Evolutionary conservation across 2,329 filamentous ascomycete species (phyloP).

Genomic region (Verticillium tricorpus): DNA sequence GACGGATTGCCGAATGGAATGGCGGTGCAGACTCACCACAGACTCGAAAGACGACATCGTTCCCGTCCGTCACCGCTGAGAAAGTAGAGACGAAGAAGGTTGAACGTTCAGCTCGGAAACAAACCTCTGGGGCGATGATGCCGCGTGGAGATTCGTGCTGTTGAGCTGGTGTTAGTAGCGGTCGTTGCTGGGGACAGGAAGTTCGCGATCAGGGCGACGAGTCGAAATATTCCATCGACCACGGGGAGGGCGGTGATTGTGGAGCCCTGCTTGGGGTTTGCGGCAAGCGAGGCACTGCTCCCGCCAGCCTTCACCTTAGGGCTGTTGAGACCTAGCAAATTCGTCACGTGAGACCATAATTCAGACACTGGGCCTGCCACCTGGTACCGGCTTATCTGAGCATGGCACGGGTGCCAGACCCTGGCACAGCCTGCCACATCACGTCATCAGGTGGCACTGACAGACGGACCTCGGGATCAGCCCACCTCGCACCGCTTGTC

Average conservation of each 20-base stretch:
- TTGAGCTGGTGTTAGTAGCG: conserved; percentile 16
- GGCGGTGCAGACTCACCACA: conserved; percentile 53
- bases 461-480: neutral
- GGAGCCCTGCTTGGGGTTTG: conserved; percentile 11
- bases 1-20: neutral
- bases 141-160: conserved; percentile 14
- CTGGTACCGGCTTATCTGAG: neutral
- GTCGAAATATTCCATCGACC: conserved; percentile 15
- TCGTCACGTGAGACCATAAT: neutral
- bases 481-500: neutral
- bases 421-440: neutral
- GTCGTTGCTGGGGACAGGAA: conserved; percentile 10
- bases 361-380: neutral
- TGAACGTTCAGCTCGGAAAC: conserved; percentile 10
- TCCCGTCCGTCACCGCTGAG: conserved; percentile 29
- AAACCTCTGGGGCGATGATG: conserved; percentile 17
- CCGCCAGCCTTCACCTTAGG: neutral
- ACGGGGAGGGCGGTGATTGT: conserved; percentile 16
- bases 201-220: conserved; percentile 14
- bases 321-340: conserved; percentile 1
- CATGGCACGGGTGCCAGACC: neutral
- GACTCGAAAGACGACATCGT: conserved; percentile 67
- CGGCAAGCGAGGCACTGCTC: conserved; percentile 25
- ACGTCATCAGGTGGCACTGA: neutral
- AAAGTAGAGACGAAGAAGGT: conserved; percentile 9